Conservation (phyloP, 1,284 basidiomycete genomes). For the Cyathus pygmaeus region DNA sequence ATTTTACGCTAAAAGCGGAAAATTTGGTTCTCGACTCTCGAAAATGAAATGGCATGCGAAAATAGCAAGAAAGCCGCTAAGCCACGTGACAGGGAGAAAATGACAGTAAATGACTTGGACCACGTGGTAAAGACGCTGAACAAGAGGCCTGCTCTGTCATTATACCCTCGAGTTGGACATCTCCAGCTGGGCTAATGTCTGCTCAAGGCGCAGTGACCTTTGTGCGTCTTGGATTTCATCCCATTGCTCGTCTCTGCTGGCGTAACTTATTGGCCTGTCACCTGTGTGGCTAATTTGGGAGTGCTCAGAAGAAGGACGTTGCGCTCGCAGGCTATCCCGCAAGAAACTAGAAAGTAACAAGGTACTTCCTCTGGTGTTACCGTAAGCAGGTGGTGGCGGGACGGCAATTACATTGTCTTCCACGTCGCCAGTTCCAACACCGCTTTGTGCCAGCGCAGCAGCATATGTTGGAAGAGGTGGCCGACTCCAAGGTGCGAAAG, state of each 20-base stretch:
- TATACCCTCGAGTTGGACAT: conserved; percentile 26
- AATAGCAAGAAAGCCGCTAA: too few species aligned
- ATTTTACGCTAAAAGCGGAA: too few species aligned
- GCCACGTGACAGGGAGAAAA: too few species aligned
- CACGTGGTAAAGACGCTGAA: too few species aligned
- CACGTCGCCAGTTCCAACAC: conserved; percentile 76
- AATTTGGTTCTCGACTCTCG: too few species aligned
- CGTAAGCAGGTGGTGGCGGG: conserved; percentile 77
- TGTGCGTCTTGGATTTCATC: conserved; percentile 64
- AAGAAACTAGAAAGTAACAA: conserved; percentile 67
- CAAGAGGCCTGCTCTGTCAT: background rate
- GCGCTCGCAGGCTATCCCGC: conserved; percentile 56
- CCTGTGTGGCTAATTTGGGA: conserved; percentile 43
- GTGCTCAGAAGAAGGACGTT: conserved; percentile 52
- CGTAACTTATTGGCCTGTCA: conserved; percentile 54
- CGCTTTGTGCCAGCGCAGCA: conserved; percentile 72
- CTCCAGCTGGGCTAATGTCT: conserved; percentile 64
- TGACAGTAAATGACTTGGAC: too few species aligned
- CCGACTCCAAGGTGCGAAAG: conserved; percentile 74
- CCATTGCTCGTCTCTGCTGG: conserved; percentile 65
- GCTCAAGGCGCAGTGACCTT: conserved; percentile 62
- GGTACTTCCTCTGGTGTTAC: conserved; percentile 74
- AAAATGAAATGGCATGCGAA: too few species aligned
- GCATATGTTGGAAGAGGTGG: conserved; percentile 77
- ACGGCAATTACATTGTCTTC: conserved; percentile 74